phyloP scores from a whole-genome alignment of 78 protist species.

The Dictyostelium discoideum region DNA sequence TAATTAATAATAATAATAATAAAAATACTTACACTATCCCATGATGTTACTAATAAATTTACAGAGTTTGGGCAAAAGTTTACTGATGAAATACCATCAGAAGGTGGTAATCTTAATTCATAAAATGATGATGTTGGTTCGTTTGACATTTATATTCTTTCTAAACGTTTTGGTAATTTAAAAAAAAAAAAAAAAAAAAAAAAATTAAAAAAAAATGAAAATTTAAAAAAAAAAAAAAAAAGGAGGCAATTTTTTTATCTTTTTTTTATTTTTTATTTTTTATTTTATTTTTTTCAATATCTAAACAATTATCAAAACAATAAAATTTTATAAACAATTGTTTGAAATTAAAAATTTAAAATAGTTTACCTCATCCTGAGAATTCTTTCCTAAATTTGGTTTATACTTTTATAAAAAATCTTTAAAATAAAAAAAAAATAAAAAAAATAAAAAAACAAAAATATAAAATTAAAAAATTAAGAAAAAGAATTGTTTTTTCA shows the following conservation, averaged over 20 bases:
- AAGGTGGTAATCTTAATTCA: constrained; percentile 74
- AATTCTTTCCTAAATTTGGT: no score
- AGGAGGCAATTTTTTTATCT: neutral
- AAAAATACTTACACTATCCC: constrained; percentile 72
- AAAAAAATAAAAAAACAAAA: no score
- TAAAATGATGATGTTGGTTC: neutral
- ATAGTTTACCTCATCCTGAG: no score
- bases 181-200: neutral
- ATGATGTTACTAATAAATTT: constrained; percentile 67
- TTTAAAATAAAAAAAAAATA: no score
- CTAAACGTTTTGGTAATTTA: neutral
- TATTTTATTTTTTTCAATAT: no score
- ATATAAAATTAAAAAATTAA: no score
- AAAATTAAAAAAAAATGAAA: neutral
- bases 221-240: neutral
- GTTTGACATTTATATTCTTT: neutral
- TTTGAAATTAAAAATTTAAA: no score
- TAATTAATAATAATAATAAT: neutral
- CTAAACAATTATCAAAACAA: no score
- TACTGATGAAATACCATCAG: constrained; percentile 74
- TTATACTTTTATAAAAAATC: no score
- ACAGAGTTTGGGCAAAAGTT: constrained; percentile 40
- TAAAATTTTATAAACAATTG: no score
- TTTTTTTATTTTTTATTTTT: no score
- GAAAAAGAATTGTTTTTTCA: no score